Evolutionary conservation across 2,329 filamentous ascomycete species (phyloP).

Genomic region (Cadophora gregata): DNA sequence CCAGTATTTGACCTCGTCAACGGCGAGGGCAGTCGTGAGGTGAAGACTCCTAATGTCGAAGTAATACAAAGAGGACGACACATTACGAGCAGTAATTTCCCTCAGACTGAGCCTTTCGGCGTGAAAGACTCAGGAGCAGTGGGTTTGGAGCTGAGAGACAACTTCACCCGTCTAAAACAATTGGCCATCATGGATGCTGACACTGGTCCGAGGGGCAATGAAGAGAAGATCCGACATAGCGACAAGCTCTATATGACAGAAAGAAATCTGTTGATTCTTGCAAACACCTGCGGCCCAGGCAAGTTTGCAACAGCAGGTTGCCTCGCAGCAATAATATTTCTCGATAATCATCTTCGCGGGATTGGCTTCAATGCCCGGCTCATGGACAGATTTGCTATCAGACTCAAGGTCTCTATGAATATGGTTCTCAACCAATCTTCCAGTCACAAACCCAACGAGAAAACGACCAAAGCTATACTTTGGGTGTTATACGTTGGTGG

Average conservation of each 20-base stretch:
- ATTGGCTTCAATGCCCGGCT: slow-evolving; percentile 27
- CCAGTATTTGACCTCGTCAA: slow-evolving; percentile 20
- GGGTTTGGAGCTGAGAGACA: slow-evolving; percentile 16
- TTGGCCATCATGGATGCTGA: slow-evolving; percentile 10
- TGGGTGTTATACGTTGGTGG: slow-evolving; percentile 30
- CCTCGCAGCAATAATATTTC: slow-evolving; percentile 26
- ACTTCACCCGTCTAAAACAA: slow-evolving; percentile 23
- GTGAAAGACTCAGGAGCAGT: not conserved
- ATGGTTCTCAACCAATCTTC: slow-evolving; percentile 20
- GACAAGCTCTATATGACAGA: slow-evolving; percentile 27
- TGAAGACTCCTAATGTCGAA: not conserved
- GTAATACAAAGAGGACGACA: not conserved
- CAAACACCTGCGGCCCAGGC: slow-evolving; percentile 18
- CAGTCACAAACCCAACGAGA: slow-evolving; percentile 12
- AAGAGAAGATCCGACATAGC: slow-evolving; percentile 23
- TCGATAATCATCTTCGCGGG: slow-evolving; percentile 29
- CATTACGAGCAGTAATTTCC: not conserved
- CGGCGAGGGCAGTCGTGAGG: not conserved
- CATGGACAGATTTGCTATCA: slow-evolving; percentile 21
- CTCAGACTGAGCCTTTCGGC: not conserved
- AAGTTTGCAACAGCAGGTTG: slow-evolving; percentile 28
- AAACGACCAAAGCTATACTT: slow-evolving; percentile 23
- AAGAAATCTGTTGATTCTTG: slow-evolving; percentile 23
- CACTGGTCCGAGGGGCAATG: not conserved
- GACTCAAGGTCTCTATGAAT: slow-evolving; percentile 26